These are phyloP conservation scores for Sphaerostilbella broomeana DNA, from an alignment of 2,329 filamentous ascomycete genomes.

Conservation along the genomic window DNA sequence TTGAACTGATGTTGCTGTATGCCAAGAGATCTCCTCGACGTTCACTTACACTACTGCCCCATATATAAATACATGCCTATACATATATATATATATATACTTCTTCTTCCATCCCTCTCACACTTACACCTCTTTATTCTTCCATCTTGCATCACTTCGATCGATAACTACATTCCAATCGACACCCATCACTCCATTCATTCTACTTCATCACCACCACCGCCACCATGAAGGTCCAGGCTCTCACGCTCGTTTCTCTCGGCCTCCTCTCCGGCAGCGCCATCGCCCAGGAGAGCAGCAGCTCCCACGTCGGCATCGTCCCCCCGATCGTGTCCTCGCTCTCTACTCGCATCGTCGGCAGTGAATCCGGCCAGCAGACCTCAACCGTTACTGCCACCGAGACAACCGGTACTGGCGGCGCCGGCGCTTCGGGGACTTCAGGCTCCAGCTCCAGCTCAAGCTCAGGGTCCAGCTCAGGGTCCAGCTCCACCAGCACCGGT, in stretches of 20 bases:
- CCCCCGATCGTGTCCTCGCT: slow-evolving; percentile 3
- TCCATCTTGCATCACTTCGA: neutral
- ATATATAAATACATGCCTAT: no score
- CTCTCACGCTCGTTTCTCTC: slow-evolving; percentile 8
- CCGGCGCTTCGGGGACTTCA: neutral
- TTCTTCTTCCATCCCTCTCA: slow-evolving; percentile 1
- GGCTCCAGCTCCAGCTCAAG: neutral
- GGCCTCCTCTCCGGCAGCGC: slow-evolving; percentile 11
- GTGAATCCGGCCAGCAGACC: slow-evolving; percentile 9
- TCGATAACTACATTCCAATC: neutral
- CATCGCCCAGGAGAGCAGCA: slow-evolving; percentile 5
- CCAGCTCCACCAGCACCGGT: neutral
- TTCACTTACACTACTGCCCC: no score
- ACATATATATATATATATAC: slow-evolving; percentile 1
- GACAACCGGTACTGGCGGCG: neutral
- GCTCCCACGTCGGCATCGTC: neutral
- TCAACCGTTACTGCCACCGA: neutral
- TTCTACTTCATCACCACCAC: slow-evolving; percentile 2
- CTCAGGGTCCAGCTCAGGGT: neutral
- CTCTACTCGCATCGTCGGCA: slow-evolving; percentile 2
- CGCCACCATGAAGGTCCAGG: slow-evolving; percentile 9
- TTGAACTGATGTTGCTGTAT: no score
- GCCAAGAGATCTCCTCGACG: no score
- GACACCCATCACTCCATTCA: neutral
- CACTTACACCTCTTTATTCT: slow-evolving; percentile 2